Conservation (phyloP, 805 yeast genomes). For the Candida suzukii region DNA sequence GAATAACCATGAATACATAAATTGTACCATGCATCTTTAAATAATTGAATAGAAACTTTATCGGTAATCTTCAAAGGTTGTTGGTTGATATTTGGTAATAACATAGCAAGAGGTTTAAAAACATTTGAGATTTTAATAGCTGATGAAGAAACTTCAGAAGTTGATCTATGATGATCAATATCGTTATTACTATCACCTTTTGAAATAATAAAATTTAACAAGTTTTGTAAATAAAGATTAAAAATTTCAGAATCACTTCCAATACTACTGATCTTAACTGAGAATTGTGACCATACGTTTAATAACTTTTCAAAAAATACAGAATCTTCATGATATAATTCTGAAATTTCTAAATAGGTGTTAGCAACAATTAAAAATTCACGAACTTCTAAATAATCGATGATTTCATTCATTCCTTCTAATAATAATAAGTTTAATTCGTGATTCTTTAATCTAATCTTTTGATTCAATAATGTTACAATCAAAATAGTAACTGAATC, state of each 20-base stretch:
- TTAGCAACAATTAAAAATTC: constrained; percentile 62
- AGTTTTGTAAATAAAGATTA: constrained; percentile 52
- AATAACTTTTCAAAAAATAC: constrained; percentile 33
- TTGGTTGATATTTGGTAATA: constrained; percentile 55
- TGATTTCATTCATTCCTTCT: constrained; percentile 55
- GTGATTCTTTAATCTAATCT: constrained; percentile 41
- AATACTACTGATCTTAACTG: constrained; percentile 25
- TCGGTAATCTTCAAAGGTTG: constrained; percentile 37
- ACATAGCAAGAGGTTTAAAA: constrained; percentile 66
- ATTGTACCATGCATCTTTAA: constrained; percentile 92
- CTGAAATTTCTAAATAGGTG: constrained; percentile 45
- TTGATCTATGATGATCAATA: constrained; percentile 71
- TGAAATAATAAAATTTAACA: constrained; percentile 59
- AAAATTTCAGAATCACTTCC: constrained; percentile 38
- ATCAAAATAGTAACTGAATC: constrained; percentile 70
- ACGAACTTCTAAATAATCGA: constrained; percentile 52
- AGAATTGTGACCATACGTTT: constrained; percentile 42
- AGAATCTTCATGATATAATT: constrained; percentile 35
- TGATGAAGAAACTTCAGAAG: constrained; percentile 58
- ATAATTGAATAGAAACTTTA: constrained; percentile 46
- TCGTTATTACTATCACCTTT: constrained; percentile 73
- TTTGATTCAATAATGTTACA: constrained; percentile 77
- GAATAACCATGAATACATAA: constrained; percentile 86
- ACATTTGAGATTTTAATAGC: constrained; percentile 61
- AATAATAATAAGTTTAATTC: constrained; percentile 50